Percentiles rank a stretch among this genome's conserved stretches.
These are phyloP conservation scores for Amorphotheca resinae DNA, from an alignment of 495 filamentous ascomycete genomes.

Conservation along the genomic window DNA sequence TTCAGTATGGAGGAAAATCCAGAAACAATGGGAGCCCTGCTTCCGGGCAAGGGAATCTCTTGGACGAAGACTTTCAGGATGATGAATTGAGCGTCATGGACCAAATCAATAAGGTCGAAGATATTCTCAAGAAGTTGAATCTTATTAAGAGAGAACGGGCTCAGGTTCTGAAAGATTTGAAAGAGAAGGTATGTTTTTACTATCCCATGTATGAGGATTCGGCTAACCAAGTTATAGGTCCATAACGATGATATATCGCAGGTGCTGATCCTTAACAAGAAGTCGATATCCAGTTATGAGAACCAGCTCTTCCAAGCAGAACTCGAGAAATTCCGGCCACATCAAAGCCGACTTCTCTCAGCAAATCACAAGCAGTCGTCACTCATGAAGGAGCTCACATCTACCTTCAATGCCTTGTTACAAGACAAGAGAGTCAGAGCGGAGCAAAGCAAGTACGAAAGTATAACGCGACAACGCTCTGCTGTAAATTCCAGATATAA, in stretches of 20 bases:
- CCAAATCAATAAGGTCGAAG: constrained; percentile 81
- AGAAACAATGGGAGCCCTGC: constrained; percentile 43
- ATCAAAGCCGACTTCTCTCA: constrained; percentile 82
- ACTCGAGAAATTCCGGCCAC: constrained; percentile 89
- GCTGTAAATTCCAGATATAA: constrained; percentile 79
- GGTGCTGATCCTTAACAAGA: constrained; percentile 93
- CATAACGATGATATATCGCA: constrained; percentile 96
- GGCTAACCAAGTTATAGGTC: constrained; percentile 44
- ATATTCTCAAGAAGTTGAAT: constrained; percentile 81
- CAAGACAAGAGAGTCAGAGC: constrained; percentile 90
- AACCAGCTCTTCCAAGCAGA: constrained; percentile 83
- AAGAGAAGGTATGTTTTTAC: constrained; percentile 65
- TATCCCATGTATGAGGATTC: background rate
- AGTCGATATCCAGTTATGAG: constrained; percentile 80
- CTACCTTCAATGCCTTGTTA: constrained; percentile 72
- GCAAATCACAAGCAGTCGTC: constrained; percentile 88
- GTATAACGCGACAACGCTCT: constrained; percentile 68
- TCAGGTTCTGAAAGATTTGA: constrained; percentile 90
- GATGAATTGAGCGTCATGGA: constrained; percentile 73
- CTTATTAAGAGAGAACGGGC: constrained; percentile 80
- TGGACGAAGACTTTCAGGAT: constrained; percentile 87
- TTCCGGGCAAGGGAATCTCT: constrained; percentile 56
- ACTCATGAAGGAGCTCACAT: constrained; percentile 89
- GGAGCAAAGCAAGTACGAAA: constrained; percentile 90
- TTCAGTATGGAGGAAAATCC: constrained; percentile 46